These are phyloP conservation scores for Tolypocladium amazonense DNA, from an alignment of 2,329 filamentous ascomycete genomes.

Conservation along the genomic window DNA sequence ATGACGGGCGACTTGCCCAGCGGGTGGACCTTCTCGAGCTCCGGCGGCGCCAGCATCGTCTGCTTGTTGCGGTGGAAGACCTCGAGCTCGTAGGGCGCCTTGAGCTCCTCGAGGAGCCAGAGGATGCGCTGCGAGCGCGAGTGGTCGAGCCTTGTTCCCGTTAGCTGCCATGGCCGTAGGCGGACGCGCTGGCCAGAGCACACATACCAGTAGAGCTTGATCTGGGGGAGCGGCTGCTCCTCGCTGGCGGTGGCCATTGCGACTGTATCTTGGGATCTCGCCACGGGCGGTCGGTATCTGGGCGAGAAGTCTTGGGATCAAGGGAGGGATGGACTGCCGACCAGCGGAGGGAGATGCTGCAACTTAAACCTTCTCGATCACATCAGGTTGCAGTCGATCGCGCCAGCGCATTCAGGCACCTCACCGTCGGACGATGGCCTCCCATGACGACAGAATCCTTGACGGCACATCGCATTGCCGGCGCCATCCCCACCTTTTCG, in stretches of 20 bases:
- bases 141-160: conserved; percentile 57
- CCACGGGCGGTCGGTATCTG: no score
- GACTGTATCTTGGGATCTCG: neutral
- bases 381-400: no score
- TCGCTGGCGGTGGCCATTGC: conserved; percentile 11
- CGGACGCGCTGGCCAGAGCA: neutral
- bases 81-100: conserved; percentile 69
- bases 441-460: neutral
- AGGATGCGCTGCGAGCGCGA: conserved; percentile 76
- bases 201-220: conserved; percentile 53
- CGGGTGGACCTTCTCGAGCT: conserved; percentile 69
- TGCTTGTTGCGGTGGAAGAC: conserved; percentile 58
- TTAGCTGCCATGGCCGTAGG: conserved; percentile 3
- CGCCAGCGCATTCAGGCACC: neutral
- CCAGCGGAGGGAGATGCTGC: neutral
- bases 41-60: conserved; percentile 60
- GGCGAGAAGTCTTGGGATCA: neutral
- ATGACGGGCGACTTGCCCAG: conserved; percentile 82
- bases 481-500: neutral
- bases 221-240: conserved; percentile 29
- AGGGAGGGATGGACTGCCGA: neutral
- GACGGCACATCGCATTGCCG: neutral
- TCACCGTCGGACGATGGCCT: neutral
- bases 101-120: conserved; percentile 78
- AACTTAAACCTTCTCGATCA: neutral